A percentile compares a stretch with the other conserved stretches of the same genome.
phyloP scores from a whole-genome alignment of 2,329 filamentous ascomycete species.

The Ceratocystiopsis sp. region DNA sequence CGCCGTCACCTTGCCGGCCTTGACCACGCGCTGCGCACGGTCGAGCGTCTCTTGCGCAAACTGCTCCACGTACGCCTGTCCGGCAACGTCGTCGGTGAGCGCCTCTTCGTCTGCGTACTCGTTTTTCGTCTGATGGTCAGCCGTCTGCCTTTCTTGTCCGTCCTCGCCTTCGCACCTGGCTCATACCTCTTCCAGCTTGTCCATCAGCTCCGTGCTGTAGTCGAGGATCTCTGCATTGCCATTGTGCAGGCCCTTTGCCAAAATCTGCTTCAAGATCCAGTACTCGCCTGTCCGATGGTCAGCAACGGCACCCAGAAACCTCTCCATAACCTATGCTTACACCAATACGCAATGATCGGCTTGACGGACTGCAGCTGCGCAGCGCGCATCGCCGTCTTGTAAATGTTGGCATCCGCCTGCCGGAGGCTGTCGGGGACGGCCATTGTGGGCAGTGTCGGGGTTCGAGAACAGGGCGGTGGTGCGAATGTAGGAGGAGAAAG shows the following conservation, averaged over 20 bases:
- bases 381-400: constrained; percentile 65
- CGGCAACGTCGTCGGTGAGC: constrained; percentile 68
- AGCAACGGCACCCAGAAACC: too few relatives aligned
- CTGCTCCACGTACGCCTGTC: constrained; percentile 84
- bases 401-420: constrained; percentile 53
- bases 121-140: constrained; percentile 40
- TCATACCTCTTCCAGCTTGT: constrained; percentile 65
- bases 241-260: constrained; percentile 63
- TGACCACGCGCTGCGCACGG: constrained; percentile 65
- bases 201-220: constrained; percentile 76
- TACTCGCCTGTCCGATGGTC: constrained; percentile 49
- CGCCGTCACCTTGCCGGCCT: constrained; percentile 66
- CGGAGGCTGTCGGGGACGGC: constrained; percentile 58
- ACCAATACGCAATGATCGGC: constrained; percentile 89
- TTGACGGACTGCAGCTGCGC: constrained; percentile 70
- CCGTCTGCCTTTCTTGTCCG: constrained; percentile 46
- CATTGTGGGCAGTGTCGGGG: constrained; percentile 34
- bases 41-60: constrained; percentile 82
- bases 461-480: neutral
- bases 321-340: constrained; percentile 32
- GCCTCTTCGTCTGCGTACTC: constrained; percentile 65
- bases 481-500: neutral
- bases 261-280: constrained; percentile 83
- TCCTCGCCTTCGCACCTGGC: constrained; percentile 68
- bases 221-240: constrained; percentile 58